phyloP scores from a whole-genome alignment of 225 moss, liverwort and hornwort genomes.

The Sphagnum tenellum region DNA sequence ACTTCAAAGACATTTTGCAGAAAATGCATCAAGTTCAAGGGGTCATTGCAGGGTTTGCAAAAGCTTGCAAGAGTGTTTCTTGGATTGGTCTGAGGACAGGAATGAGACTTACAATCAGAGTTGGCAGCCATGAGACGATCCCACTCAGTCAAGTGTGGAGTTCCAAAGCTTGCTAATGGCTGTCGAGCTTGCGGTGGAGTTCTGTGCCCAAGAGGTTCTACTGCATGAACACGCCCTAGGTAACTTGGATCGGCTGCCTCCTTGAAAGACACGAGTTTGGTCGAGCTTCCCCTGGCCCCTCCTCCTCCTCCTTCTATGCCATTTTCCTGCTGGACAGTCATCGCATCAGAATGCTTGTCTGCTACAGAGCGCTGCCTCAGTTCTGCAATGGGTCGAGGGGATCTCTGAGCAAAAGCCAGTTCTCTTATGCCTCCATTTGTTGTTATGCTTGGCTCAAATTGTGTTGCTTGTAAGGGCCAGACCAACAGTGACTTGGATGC shows the following conservation, averaged over 20 bases:
- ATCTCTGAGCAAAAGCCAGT: conserved; percentile 26
- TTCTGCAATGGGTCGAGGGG: conserved; percentile 32
- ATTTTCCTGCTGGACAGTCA: conserved; percentile 32
- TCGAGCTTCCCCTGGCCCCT: conserved; percentile 5
- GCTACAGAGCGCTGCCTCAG: conserved; percentile 67
- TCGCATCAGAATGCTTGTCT: conserved; percentile 10
- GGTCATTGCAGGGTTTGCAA: too few species aligned
- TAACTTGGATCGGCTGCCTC: conserved; percentile 32
- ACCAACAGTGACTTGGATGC: neutral
- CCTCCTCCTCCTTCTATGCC: conserved; percentile 17
- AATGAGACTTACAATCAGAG: conserved; percentile 44
- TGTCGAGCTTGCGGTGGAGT: conserved; percentile 18
- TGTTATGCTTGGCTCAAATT: conserved; percentile 2
- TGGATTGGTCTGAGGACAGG: too few species aligned
- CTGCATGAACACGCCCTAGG: conserved; percentile 37
- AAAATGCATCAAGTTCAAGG: too few species aligned
- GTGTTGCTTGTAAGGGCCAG: neutral
- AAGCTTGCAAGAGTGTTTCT: too few species aligned
- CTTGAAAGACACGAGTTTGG: conserved; percentile 30
- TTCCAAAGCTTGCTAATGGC: conserved; percentile 28
- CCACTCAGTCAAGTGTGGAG: conserved; percentile 89
- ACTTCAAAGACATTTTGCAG: too few species aligned
- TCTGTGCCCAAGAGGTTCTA: conserved; percentile 31
- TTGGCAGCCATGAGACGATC: conserved; percentile 75
- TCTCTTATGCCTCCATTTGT: conserved; percentile 43